A percentile compares a stretch with the other conserved stretches of the same genome.
Evolutionary conservation across 495 filamentous ascomycete genomes (phyloP).

Genomic region (Penicillium longicatenatum): DNA sequence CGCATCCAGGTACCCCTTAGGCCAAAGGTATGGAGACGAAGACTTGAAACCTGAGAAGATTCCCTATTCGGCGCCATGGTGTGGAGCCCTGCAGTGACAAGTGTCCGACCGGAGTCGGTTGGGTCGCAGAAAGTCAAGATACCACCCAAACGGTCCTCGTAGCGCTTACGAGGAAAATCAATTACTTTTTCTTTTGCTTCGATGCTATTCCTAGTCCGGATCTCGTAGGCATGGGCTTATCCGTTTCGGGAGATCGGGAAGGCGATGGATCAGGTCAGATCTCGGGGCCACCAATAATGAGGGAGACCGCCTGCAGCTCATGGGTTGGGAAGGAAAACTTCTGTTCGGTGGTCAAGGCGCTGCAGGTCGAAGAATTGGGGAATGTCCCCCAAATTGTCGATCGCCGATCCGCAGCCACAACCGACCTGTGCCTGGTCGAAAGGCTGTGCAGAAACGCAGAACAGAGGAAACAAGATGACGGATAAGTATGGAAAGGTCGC

Average conservation of each 20-base stretch:
- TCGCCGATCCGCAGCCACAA: constrained; percentile 26
- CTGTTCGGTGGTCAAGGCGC: constrained; percentile 1
- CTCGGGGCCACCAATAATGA: constrained; percentile 21
- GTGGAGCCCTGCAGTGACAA: constrained; percentile 9
- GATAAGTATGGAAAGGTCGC: background rate
- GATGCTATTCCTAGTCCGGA: constrained; percentile 18
- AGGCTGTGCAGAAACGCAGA: background rate
- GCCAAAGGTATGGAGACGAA: background rate
- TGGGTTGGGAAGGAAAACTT: constrained; percentile 13
- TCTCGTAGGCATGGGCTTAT: constrained; percentile 16
- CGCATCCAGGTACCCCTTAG: background rate
- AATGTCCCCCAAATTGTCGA: constrained; percentile 9
- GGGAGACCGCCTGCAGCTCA: constrained; percentile 18
- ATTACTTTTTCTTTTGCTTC: background rate
- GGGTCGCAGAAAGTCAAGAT: constrained; percentile 16
- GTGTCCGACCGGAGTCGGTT: constrained; percentile 5
- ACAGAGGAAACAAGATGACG: background rate
- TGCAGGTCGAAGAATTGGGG: background rate
- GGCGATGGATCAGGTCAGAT: constrained; percentile 20
- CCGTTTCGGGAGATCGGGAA: constrained; percentile 13
- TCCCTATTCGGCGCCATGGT: background rate
- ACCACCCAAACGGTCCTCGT: constrained; percentile 11
- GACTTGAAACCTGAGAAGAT: constrained; percentile 1
- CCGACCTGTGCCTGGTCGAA: constrained; percentile 17
- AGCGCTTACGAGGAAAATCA: constrained; percentile 1